Evolutionary conservation across 495 filamentous ascomycete species (phyloP).

Genomic region (Neurospora pannonica): DNA sequence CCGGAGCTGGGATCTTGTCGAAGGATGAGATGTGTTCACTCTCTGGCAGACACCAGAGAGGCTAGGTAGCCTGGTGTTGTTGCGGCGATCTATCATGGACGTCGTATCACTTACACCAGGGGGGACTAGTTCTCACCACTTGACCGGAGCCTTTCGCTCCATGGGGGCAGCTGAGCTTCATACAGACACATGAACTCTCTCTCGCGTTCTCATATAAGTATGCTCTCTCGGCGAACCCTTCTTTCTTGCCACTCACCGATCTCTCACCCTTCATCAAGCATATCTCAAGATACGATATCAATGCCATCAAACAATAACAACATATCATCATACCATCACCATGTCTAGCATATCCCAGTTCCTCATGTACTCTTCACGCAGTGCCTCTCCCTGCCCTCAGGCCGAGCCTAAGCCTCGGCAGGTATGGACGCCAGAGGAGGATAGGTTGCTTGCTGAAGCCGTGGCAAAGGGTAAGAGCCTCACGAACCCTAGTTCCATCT

Average conservation of each 20-base stretch:
- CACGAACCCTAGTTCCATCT: background rate
- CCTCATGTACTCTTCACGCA: background rate
- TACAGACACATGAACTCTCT: background rate
- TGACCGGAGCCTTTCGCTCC: background rate
- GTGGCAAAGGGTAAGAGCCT: constrained; percentile 11
- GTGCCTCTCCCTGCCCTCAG: background rate
- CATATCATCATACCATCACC: background rate
- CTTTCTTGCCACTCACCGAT: background rate
- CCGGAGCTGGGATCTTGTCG: background rate
- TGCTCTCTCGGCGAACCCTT: background rate
- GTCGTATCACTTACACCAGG: background rate
- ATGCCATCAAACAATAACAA: background rate
- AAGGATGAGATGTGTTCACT: background rate
- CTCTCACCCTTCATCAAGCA: background rate
- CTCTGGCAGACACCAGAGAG: background rate
- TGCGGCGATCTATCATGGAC: background rate
- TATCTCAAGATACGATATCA: background rate
- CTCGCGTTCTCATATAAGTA: background rate
- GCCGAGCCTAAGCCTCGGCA: constrained; percentile 10
- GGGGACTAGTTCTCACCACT: background rate
- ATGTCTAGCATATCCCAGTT: background rate
- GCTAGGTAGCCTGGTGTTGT: background rate
- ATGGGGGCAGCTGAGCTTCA: background rate
- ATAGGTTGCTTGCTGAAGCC: constrained; percentile 13
- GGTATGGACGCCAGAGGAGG: constrained; percentile 22